Evolutionary conservation across 2,329 filamentous ascomycete genomes (phyloP).

Genomic region (Phaeophleospora eucalypticola): DNA sequence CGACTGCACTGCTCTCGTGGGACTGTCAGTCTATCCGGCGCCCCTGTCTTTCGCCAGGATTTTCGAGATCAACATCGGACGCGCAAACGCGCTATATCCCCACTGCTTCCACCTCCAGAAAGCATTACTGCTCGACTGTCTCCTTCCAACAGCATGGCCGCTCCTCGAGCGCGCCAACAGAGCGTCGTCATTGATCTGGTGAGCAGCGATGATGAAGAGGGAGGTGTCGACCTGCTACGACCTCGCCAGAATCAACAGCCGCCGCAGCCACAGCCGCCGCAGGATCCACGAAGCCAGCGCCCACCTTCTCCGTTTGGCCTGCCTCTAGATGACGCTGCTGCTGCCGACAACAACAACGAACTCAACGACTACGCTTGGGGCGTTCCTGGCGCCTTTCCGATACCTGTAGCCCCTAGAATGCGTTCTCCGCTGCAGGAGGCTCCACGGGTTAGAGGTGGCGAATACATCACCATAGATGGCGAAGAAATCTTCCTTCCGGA

Average conservation of each 20-base stretch:
- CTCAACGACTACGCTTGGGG: neutral
- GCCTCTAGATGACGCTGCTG: too few relatives aligned
- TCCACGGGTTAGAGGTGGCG: neutral
- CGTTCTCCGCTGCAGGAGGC: too few relatives aligned
- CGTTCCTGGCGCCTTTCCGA: constrained; percentile 1
- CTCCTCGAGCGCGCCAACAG: constrained; percentile 1
- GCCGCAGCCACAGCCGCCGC: neutral
- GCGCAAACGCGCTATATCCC: too few relatives aligned
- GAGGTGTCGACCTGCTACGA: neutral
- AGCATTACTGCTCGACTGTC: neutral
- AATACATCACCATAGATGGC: constrained; percentile 5
- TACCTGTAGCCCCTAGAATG: too few relatives aligned
- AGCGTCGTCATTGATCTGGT: constrained; percentile 23
- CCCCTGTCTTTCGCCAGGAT: too few relatives aligned
- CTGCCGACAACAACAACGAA: too few relatives aligned
- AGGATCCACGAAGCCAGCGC: constrained; percentile 2
- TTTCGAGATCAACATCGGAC: too few relatives aligned
- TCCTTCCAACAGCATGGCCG: neutral
- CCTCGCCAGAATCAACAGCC: neutral
- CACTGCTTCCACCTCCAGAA: neutral
- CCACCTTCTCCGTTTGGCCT: neutral
- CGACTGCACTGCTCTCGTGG: too few relatives aligned
- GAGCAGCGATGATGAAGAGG: constrained; percentile 23
- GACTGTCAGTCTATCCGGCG: too few relatives aligned
- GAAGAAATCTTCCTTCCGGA: constrained; percentile 26